Evolutionary conservation across 108 stramenopile genomes (phyloP).

Genomic region (Skeletonema grethae): DNA sequence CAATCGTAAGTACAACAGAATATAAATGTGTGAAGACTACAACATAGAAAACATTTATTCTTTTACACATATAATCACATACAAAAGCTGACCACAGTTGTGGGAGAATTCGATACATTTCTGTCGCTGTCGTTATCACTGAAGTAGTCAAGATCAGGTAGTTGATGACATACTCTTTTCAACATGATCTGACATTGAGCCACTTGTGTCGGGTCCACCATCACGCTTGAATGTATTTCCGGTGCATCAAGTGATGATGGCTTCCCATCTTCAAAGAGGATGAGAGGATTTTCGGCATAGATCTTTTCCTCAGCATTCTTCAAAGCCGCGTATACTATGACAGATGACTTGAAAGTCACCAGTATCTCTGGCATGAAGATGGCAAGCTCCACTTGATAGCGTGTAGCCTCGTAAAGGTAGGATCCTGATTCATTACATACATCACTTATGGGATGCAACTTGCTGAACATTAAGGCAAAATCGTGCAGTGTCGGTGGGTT

Average conservation of each 20-base stretch:
- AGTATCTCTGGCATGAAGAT: slow-evolving; percentile 15
- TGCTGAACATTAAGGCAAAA: slow-evolving; percentile 2
- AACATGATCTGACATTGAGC: neutral
- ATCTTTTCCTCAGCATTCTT: slow-evolving; percentile 11
- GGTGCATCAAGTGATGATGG: neutral
- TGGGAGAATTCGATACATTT: neutral
- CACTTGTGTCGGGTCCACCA: neutral
- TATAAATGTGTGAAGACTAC: too few species aligned
- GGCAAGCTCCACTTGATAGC: slow-evolving; percentile 20
- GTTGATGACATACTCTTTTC: neutral
- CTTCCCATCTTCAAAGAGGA: neutral
- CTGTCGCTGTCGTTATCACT: neutral
- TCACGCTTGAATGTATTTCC: neutral
- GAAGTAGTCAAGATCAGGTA: slow-evolving; percentile 7
- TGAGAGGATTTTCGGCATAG: neutral
- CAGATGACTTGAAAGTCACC: slow-evolving; percentile 7
- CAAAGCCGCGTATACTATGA: slow-evolving; percentile 20
- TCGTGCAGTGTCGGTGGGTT: slow-evolving; percentile 29
- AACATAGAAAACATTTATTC: too few species aligned
- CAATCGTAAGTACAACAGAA: too few species aligned
- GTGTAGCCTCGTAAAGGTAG: slow-evolving; percentile 25
- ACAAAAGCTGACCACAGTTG: neutral
- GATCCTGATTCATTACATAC: neutral
- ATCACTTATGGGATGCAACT: slow-evolving; percentile 12
- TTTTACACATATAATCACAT: neutral